Evolutionary conservation across 2,329 filamentous ascomycete genomes (phyloP), one percentile per base, ranked within the genome.

Genomic region (Pseudocercospora vitis): DNA sequence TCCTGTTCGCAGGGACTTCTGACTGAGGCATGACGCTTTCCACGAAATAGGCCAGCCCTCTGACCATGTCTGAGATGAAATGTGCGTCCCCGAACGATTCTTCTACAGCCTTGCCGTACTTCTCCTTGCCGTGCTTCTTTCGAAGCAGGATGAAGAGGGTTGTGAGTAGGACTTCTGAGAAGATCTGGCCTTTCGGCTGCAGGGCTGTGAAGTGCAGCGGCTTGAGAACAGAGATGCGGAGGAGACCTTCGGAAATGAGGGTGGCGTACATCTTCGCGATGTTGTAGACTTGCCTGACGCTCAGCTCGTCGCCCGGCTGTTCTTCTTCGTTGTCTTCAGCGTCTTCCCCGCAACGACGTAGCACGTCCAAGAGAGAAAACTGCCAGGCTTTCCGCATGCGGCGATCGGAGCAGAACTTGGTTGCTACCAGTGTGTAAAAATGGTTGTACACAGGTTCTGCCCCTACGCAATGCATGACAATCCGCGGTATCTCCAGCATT

Each of bases 401-500:
- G 61, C 63, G 84, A 56, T 91, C 88, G 3, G 78, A 77, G 65
- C 91, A 95, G 7, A 96, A 79, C 59, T 86, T 85, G 44, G 82
- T 83, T 7, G 90, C 91, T 31, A 99, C 85, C 1, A 96, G 77
- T 0, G 89, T 88, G 69, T 99, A 99, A 74, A 95, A 99, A 0
- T 88, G 89, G 65, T 99, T 99, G 72, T 96, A 95, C 0, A 79
- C 78, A 52, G 86, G 78, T 73, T 97, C 94, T 2, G 87, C 86
- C 37, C 89, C 89, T 1, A 86, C 86, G 68, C 91, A 96, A 63
- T 94, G 91, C 7, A 96, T 80, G 23, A 99, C 77, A 14, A 99
- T 91, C 48, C 87, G 84, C 0, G 92, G 86, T 26, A 97, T 88
- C 69, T 97, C 92, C 19, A 86, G 81, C 61, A 94, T 86, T 66